Percentiles rank a stretch among this genome's conserved stretches.
Conservation (phyloP, 495 filamentous ascomycete genomes). For the Aspergillus incahuasiensis region DNA sequence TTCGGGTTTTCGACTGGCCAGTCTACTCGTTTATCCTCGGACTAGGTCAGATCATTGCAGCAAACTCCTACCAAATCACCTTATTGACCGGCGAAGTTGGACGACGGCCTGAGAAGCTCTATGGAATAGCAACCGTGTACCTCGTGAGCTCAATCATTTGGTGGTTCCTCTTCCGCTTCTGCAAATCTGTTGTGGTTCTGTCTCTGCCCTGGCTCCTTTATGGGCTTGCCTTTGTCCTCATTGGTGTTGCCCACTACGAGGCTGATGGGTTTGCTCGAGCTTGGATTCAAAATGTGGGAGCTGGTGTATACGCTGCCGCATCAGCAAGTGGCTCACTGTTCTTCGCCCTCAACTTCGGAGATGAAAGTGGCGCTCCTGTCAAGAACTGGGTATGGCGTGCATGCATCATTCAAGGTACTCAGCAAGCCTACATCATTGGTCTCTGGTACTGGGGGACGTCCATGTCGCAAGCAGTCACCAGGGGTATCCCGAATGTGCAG, state of each 20-base stretch:
- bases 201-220: constrained; percentile 61
- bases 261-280: constrained; percentile 36
- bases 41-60: constrained; percentile 65
- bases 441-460: constrained; percentile 51
- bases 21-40: constrained; percentile 64
- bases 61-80: constrained; percentile 70
- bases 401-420: constrained; percentile 48
- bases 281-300: constrained; percentile 48
- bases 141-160: constrained; percentile 57
- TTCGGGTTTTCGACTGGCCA: constrained; percentile 60
- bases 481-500: constrained; percentile 31
- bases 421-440: constrained; percentile 47
- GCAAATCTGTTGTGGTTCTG: constrained; percentile 58
- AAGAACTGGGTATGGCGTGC: constrained; percentile 51
- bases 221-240: constrained; percentile 60
- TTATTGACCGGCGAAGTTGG: constrained; percentile 62
- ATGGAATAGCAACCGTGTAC: constrained; percentile 63
- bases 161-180: constrained; percentile 61
- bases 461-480: constrained; percentile 32
- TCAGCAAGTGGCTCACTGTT: constrained; percentile 49
- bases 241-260: constrained; percentile 60
- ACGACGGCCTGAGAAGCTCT: constrained; percentile 58
- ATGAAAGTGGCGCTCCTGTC: constrained; percentile 45
- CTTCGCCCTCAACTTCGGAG: constrained; percentile 50
- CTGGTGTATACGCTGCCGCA: constrained; percentile 43